Evolutionary conservation across 1,139 yeast species (phyloP), one percentile per base, ranked within the genome.

Genomic region (Barnettozyma hawaiiensis): DNA sequence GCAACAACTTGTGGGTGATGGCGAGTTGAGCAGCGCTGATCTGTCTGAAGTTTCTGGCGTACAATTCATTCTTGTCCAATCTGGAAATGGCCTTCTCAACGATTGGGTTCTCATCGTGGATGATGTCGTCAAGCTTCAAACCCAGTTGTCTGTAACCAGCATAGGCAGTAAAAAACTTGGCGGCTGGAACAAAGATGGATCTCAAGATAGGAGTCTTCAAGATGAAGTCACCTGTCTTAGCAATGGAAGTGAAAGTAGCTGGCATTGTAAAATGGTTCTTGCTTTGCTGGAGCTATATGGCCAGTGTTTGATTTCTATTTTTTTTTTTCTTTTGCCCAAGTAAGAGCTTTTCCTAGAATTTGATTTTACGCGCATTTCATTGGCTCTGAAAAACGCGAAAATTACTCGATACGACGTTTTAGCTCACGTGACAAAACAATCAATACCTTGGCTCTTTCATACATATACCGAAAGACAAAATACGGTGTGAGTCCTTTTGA

Each of bases 101-200:
- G 46, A 79, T 71, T 59, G 90, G 90, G 64, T 73, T 82, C 73
- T 92, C 98, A 70, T 92, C 98, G 51, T 76, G 68, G 53, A 92
- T 67, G 60, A 92, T 69, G 67, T 92, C 98, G 63, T 92, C 94
- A 62, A 81, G 79, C 66, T 81, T 86, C 59, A 89, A 76, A 41
- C 97, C 97, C 75, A 90, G 70, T 66, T 86, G 79, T 75, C 97
- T 85, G 84, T 90, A 89, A 47, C 97, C 97, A 47, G 95, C 76
- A 57, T 75, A 75, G 53, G 81, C 71, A 55, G 77, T 72, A 68
- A 83, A 89, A 53, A 77, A 69, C 63, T 81, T 77, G 43, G 97
- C 85, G 35, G 83, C 74, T 55, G 98, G 97, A 33, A 81, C 75
- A 51, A 85, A 72, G 52, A 89, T 65, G 63, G 81, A 79, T 55